Evolutionary conservation across 2,329 filamentous ascomycete species (phyloP).

Genomic region (Emmonsiellopsis sp.): DNA sequence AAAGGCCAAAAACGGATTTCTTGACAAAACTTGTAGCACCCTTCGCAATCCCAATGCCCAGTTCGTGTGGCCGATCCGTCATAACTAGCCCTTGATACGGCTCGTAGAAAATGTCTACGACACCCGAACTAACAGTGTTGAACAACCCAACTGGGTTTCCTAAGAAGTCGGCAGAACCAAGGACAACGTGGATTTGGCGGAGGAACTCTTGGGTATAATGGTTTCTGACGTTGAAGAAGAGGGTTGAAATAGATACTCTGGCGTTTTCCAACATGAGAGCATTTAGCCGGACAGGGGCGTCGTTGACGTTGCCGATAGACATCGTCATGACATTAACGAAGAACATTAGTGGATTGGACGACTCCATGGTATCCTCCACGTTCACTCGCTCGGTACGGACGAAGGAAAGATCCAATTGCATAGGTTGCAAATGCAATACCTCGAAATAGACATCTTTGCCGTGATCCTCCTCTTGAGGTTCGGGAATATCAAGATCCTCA

Average conservation of each 20-base stretch:
- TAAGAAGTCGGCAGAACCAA: conserved; percentile 93
- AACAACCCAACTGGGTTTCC: conserved; percentile 96
- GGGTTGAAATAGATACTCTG: conserved; percentile 72
- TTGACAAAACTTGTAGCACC: conserved; percentile 96
- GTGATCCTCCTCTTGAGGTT: conserved; percentile 72
- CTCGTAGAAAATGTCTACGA: conserved; percentile 98
- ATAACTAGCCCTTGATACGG: conserved; percentile 96
- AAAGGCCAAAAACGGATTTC: conserved; percentile 96
- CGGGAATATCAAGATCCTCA: conserved; percentile 80
- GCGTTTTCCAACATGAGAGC: conserved; percentile 92
- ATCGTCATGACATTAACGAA: conserved; percentile 98
- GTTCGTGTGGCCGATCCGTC: conserved; percentile 88
- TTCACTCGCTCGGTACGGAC: conserved; percentile 95
- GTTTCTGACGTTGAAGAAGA: conserved; percentile 77
- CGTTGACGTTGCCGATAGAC: conserved; percentile 98
- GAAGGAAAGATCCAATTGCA: conserved; percentile 95
- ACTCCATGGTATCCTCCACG: conserved; percentile 84
- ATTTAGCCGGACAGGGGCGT: conserved; percentile 88
- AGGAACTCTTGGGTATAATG: conserved; percentile 97
- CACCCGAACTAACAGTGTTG: conserved; percentile 95
- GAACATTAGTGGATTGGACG: conserved; percentile 93
- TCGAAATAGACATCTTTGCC: conserved; percentile 98
- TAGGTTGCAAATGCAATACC: conserved; percentile 89
- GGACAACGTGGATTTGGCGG: conserved; percentile 92
- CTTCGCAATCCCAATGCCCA: conserved; percentile 91